phyloP scores from a whole-genome alignment of 192 early-diverging fungal genomes.

The Polychytrium aggregatum region DNA sequence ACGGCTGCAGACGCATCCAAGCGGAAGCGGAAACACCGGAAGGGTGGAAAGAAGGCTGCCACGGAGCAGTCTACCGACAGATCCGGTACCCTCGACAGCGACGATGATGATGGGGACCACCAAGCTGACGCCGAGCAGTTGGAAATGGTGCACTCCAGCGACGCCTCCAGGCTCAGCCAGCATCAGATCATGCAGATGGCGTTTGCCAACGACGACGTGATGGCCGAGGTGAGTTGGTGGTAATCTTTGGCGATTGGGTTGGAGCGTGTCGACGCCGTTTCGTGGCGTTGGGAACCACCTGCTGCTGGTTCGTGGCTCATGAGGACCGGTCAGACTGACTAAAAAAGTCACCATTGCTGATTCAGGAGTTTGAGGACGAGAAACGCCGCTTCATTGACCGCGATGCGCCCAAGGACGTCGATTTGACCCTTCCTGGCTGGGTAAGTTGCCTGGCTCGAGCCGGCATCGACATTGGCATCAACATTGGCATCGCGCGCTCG shows the following conservation, averaged over 20 bases:
- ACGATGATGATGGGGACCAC: constrained; percentile 21
- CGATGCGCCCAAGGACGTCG: constrained; percentile 68
- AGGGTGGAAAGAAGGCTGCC: too few species aligned
- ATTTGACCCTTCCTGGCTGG: constrained; percentile 90
- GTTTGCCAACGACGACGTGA: constrained; percentile 89
- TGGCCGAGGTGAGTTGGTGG: constrained; percentile 33
- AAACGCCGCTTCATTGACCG: constrained; percentile 57
- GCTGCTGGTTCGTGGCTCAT: too few species aligned
- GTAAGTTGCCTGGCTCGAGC: constrained; percentile 1
- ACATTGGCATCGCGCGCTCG: background rate
- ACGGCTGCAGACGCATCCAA: too few species aligned
- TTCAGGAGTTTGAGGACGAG: constrained; percentile 77
- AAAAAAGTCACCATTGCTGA: background rate
- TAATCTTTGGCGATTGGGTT: too few species aligned
- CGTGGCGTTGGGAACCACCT: too few species aligned
- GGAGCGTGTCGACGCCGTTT: too few species aligned
- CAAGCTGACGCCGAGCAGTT: constrained; percentile 6
- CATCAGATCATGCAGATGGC: constrained; percentile 82
- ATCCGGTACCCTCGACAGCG: too few species aligned
- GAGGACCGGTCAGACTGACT: background rate
- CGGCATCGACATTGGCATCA: background rate
- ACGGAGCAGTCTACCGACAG: too few species aligned
- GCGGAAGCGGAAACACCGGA: too few species aligned
- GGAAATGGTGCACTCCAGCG: constrained; percentile 39
- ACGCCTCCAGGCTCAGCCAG: constrained; percentile 49